phyloP scores from a whole-genome alignment of 441 rosid species.

The Adansonia madagascariensis region DNA sequence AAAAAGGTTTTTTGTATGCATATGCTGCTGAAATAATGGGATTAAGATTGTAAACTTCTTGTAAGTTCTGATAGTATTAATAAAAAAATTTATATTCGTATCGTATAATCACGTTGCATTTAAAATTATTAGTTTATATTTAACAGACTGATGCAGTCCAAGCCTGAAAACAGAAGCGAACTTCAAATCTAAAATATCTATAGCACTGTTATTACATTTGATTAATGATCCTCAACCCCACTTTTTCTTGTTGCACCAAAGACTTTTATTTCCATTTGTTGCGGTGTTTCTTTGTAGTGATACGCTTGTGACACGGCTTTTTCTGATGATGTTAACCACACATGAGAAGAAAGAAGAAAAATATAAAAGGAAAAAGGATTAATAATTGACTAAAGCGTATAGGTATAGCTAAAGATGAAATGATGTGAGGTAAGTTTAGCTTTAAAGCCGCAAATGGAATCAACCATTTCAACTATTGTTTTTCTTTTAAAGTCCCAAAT shows the following conservation, averaged over 20 bases:
- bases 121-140: too few relatives aligned
- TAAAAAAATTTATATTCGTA: too few relatives aligned
- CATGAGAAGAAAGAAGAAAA: background rate
- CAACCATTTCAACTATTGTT: background rate
- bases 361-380: background rate
- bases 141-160: too few relatives aligned
- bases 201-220: too few relatives aligned
- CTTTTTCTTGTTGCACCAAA: too few relatives aligned
- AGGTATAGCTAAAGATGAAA: background rate
- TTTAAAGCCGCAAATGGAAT: background rate
- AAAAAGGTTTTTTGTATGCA: too few relatives aligned
- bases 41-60: background rate
- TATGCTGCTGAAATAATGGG: background rate
- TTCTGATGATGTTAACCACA: conserved; percentile 7
- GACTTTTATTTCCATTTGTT: too few relatives aligned
- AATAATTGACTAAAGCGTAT: background rate
- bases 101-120: too few relatives aligned
- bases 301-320: background rate
- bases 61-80: background rate
- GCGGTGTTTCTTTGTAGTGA: background rate
- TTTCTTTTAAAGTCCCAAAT: background rate
- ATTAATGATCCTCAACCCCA: too few relatives aligned
- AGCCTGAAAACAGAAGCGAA: too few relatives aligned
- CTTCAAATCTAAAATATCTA: too few relatives aligned
- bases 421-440: background rate